phyloP scores from a whole-genome alignment of 1,139 yeast genomes.

The Sugiyamaella grinbergsii region DNA sequence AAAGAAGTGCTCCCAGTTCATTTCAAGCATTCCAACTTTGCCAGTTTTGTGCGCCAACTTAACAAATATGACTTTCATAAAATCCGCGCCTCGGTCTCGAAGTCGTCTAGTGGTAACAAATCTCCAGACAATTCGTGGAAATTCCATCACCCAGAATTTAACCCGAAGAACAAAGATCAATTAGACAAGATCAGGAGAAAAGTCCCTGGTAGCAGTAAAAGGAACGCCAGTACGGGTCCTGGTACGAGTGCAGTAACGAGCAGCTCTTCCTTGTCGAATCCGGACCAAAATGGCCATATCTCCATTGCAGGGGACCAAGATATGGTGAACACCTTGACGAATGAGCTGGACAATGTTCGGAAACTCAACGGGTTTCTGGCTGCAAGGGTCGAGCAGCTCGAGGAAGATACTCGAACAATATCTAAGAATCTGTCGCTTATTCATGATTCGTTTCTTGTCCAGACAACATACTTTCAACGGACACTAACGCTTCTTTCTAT shows the following conservation, averaged over 20 bases:
- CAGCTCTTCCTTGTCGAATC: background rate
- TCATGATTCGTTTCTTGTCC: conserved; percentile 14
- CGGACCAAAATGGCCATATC: conserved; percentile 1
- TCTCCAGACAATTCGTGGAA: conserved; percentile 87
- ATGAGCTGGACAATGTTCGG: conserved; percentile 10
- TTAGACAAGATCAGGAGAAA: conserved; percentile 80
- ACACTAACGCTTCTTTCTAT: conserved; percentile 5
- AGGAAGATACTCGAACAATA: conserved; percentile 15
- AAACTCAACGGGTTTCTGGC: conserved; percentile 17
- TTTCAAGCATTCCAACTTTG: conserved; percentile 88
- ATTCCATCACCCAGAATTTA: conserved; percentile 87
- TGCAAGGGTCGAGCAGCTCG: conserved; percentile 18
- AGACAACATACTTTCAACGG: conserved; percentile 11
- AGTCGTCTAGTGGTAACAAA: conserved; percentile 50
- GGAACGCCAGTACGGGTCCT: background rate
- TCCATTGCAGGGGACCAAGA: background rate
- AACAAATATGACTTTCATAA: conserved; percentile 97
- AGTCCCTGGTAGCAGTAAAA: conserved; percentile 55
- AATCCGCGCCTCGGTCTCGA: conserved; percentile 55
- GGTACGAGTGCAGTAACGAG: background rate
- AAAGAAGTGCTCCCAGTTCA: conserved; percentile 82
- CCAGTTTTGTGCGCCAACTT: conserved; percentile 89
- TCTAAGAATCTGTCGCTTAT: conserved; percentile 14
- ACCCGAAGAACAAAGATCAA: conserved; percentile 66
- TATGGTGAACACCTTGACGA: background rate